These are phyloP conservation scores for Diplodia intermedia DNA, from an alignment of 2,329 filamentous ascomycete species.

Conservation along the genomic window DNA sequence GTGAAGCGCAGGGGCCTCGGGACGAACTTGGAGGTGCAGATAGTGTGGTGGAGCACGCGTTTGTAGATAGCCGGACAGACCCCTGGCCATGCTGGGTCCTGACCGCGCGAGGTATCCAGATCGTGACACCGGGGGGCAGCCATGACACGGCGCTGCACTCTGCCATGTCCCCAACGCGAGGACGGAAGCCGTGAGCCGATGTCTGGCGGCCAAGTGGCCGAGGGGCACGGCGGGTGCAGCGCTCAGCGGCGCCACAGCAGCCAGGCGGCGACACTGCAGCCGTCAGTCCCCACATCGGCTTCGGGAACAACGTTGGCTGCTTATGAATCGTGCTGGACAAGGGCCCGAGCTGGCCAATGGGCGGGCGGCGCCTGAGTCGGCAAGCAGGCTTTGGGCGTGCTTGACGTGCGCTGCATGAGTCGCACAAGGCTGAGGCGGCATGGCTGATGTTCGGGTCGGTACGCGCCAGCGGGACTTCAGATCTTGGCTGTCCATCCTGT, in stretches of 20 bases:
- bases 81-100: background rate
- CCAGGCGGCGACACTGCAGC: constrained; percentile 3
- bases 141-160: background rate
- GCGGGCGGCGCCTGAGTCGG: background rate
- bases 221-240: background rate
- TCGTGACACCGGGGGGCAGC: constrained; percentile 6
- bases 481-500: constrained; percentile 24
- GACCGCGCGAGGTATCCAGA: background rate
- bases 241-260: background rate
- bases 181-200: background rate
- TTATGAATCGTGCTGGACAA: constrained; percentile 14
- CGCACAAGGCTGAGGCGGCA: constrained; percentile 24
- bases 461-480: constrained; percentile 26
- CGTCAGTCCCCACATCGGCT: constrained; percentile 18
- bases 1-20: constrained; percentile 18
- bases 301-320: constrained; percentile 15
- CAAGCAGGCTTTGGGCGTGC: background rate
- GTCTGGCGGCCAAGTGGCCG: constrained; percentile 1
- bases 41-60: constrained; percentile 17
- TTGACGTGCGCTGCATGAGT: constrained; percentile 9
- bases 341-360: constrained; percentile 3
- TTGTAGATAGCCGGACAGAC: constrained; percentile 13
- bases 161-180: background rate
- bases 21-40: constrained; percentile 2
- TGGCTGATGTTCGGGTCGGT: constrained; percentile 21